phyloP scores from a whole-genome alignment of 805 yeast species.

The Saturnispora bothae region DNA sequence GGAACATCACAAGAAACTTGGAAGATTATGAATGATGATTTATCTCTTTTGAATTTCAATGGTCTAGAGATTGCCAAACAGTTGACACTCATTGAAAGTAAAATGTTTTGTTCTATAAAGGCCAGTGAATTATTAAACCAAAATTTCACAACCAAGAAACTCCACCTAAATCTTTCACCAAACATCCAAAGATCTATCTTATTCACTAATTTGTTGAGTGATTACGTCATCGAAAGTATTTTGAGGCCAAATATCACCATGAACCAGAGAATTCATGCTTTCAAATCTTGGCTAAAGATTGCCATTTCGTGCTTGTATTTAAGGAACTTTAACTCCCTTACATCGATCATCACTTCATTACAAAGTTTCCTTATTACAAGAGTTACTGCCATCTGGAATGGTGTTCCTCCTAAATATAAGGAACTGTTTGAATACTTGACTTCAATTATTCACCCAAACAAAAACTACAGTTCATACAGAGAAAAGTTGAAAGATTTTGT shows the following conservation, averaged over 20 bases:
- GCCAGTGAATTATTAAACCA: slow-evolving; percentile 59
- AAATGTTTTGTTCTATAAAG: slow-evolving; percentile 50
- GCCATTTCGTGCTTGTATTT: slow-evolving; percentile 64
- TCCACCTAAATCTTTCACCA: slow-evolving; percentile 49
- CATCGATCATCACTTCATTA: slow-evolving; percentile 66
- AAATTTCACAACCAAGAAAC: slow-evolving; percentile 50
- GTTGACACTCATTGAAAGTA: slow-evolving; percentile 60
- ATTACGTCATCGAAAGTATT: slow-evolving; percentile 61
- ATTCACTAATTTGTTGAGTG: slow-evolving; percentile 64
- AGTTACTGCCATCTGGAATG: slow-evolving; percentile 48
- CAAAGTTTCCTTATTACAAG: slow-evolving; percentile 66
- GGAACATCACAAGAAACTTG: slow-evolving; percentile 43
- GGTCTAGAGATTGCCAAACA: slow-evolving; percentile 72
- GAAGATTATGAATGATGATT: slow-evolving; percentile 44
- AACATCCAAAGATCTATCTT: slow-evolving; percentile 50
- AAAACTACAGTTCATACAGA: slow-evolving; percentile 62
- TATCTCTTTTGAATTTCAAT: slow-evolving; percentile 46
- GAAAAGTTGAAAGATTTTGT: slow-evolving; percentile 48
- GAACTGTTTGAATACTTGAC: slow-evolving; percentile 55
- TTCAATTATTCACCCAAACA: slow-evolving; percentile 63
- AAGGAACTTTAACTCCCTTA: slow-evolving; percentile 68
- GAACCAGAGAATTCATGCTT: slow-evolving; percentile 41
- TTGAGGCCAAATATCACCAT: slow-evolving; percentile 40
- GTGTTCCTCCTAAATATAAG: slow-evolving; percentile 45
- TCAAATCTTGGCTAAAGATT: slow-evolving; percentile 64